phyloP scores from a whole-genome alignment of 2,329 filamentous ascomycete species.

The Trichoderma sp. region DNA sequence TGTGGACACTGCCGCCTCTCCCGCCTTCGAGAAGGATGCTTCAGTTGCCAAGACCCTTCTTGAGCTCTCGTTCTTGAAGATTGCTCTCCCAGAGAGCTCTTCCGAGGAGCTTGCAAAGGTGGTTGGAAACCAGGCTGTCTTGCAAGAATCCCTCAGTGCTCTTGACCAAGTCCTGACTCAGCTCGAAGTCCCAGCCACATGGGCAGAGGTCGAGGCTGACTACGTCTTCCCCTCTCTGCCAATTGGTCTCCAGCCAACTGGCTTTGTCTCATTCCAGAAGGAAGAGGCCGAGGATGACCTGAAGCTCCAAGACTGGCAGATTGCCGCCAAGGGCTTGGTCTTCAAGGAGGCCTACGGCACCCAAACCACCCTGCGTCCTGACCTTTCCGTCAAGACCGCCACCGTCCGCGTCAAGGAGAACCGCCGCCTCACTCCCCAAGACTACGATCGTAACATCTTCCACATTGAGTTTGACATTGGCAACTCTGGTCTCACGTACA shows the following conservation, averaged over 20 bases:
- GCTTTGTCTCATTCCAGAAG: slow-evolving; percentile 82
- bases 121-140: slow-evolving; percentile 57
- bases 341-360: slow-evolving; percentile 96
- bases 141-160: slow-evolving; percentile 65
- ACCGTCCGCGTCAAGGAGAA: slow-evolving; percentile 94
- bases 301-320: slow-evolving; percentile 74
- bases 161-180: slow-evolving; percentile 72
- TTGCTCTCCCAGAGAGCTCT: slow-evolving; percentile 70
- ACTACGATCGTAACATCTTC: slow-evolving; percentile 99
- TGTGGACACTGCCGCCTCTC: slow-evolving; percentile 71
- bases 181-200: slow-evolving; percentile 77
- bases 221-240: slow-evolving; percentile 58
- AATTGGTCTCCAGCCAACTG: slow-evolving; percentile 71
- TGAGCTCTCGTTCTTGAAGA: slow-evolving; percentile 81
- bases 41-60: slow-evolving; percentile 69
- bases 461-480: slow-evolving; percentile 99
- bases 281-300: slow-evolving; percentile 69
- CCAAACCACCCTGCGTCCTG: slow-evolving; percentile 74
- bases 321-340: slow-evolving; percentile 80
- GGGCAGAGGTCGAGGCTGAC: slow-evolving; percentile 69
- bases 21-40: slow-evolving; percentile 68
- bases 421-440: slow-evolving; percentile 81
- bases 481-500: slow-evolving; percentile 87
- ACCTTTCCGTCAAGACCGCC: slow-evolving; percentile 81
- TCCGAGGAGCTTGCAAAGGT: slow-evolving; percentile 61